Evolutionary conservation across 768 basidiomycete species (phyloP), one percentile per base, ranked within the genome.

Genomic region (Suillus americanus): DNA sequence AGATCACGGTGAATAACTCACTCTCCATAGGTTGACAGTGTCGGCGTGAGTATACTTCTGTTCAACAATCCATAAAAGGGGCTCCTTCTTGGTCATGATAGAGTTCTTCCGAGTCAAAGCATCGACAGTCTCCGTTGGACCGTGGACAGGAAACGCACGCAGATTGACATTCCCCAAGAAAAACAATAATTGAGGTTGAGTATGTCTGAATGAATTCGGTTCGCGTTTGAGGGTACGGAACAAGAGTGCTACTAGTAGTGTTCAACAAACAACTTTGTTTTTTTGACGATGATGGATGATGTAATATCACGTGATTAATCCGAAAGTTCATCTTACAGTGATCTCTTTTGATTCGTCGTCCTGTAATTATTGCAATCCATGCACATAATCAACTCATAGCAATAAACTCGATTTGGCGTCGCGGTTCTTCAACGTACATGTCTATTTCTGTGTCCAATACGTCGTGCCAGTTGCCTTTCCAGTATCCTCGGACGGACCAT

Each of bases 401-500:
- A 57, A 25, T 25, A 18, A 3, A n/a, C 35, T 51, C 28, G 14
- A 51, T 9, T n/a, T n/a, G 25, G 56, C 18, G 23, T 38, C 56
- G 4, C 25, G 23, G 55, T 38, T 38, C 38, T 57, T 57, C 56
- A 53, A 51, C 18, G 51, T 57, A 12, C 56, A 6, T 40, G 16
- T 16, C 20, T 55, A 33, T 35, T n/a, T 37, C 12, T 37, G 33
- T 57, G 56, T 57, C 38, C 10, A 40, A 4, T 40, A 18, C 25
- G 16, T 25, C 16, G 8, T 23, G 30, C 30, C 30, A 18, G 10
- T n/a, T 13, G 9, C 20, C 30, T 30, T 30, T 53, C 9, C 30
- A 53, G 51, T 20, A 30, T 53, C 1, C 38, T 40, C 56, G 56
- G 56, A 30, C 57, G 57, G 57, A 59, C 28, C 57, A 59, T 59